Base-by-base conservation (phyloP, 1,139 yeast genomes). In the Blastobotrys buckinghamii region DNA sequence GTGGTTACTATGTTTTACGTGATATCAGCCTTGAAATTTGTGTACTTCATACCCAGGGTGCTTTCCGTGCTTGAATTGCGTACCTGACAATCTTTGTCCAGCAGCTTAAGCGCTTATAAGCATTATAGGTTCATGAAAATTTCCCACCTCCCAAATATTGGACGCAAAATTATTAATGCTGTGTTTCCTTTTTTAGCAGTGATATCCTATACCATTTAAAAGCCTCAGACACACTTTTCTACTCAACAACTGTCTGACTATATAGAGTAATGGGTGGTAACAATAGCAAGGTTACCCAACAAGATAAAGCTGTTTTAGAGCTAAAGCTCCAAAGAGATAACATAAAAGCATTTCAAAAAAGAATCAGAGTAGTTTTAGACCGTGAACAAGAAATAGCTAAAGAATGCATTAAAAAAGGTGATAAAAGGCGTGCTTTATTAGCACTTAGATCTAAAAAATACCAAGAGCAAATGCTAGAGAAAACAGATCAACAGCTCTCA, bases 301-400 rank as follows among this genome's bases (percentile, higher is more conserved):
- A 89, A 57, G 98, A 92, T 62, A 77, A 75, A 59, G 96, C 97
- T 0, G 77, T 92, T 17, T 74, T 87, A 58, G 95, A 89, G 62
- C 74, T 92, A 60, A 92, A 92, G 63, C 74, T 84, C 40, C 97
- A 94, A 59, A 74, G 96, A 52, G 98, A 92, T 65, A 84, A 84
- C 58, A 73, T 92, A 41, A 79, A 78, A 54, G 85, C 83, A 63
- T 85, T 88, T 56, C 90, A 86, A 56, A 76, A 74, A 49, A 77
- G 79, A 53, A 75, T 89, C 39, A 71, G 71, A 39, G 65, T 67
- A 0, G 76, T 86, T 8, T 73, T 85, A 15, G 73, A 72, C 24
- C 71, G 80, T 35, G 92, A 84, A 63, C 69, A 71, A 1, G 72
- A 70, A 40, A 67, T 84, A 13, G 92, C 92, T 12, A 72, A 70